phyloP scores from a whole-genome alignment of 441 rosid species.

The Adansonia rubrostipa region DNA sequence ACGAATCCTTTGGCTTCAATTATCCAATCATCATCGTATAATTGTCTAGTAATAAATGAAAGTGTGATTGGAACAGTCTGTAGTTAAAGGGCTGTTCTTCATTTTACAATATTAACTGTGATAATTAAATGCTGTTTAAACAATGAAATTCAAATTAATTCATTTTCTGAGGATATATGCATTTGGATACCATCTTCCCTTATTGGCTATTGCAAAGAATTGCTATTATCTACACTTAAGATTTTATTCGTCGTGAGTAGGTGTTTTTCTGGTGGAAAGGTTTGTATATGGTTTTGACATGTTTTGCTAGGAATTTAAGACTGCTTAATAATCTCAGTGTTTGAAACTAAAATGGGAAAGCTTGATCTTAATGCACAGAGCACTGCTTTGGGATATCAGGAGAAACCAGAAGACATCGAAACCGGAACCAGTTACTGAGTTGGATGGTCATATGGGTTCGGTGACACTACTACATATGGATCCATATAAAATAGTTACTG shows the following conservation, averaged over 20 bases:
- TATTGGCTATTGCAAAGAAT: background rate
- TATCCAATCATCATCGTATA: background rate
- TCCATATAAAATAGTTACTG: constrained; percentile 47
- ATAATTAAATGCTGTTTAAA: background rate
- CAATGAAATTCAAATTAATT: background rate
- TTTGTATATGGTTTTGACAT: background rate
- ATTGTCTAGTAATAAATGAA: background rate
- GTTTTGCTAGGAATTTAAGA: background rate
- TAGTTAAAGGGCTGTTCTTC: background rate
- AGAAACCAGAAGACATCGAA: constrained; percentile 40
- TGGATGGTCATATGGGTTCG: constrained; percentile 54
- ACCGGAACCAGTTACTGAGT: constrained; percentile 47
- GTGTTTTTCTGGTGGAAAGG: background rate
- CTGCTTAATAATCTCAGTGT: background rate
- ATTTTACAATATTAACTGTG: background rate
- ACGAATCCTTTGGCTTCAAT: background rate
- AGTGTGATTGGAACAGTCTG: background rate
- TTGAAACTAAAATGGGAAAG: constrained; percentile 2
- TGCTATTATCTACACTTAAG: background rate
- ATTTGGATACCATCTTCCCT: background rate
- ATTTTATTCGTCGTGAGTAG: background rate
- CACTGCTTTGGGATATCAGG: constrained; percentile 69
- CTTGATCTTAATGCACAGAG: constrained; percentile 42
- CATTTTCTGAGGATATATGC: background rate
- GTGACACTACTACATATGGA: constrained; percentile 56